Evolutionary conservation across 169 alveolate genomes (phyloP).

Genomic region (Perkinsus olseni): DNA sequence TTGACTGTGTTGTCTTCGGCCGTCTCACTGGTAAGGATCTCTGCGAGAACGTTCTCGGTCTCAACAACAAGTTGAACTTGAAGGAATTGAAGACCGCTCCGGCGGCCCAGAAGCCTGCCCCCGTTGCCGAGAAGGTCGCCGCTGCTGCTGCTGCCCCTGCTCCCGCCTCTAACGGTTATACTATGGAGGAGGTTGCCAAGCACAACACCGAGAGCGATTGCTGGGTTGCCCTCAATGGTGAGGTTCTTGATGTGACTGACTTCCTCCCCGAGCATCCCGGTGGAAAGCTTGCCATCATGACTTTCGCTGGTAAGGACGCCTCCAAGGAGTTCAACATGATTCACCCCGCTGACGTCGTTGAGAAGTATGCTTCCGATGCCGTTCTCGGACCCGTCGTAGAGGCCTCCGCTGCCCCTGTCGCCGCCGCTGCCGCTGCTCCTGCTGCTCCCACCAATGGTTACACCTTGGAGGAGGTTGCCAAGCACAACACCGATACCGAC

Average conservation of each 20-base stretch:
- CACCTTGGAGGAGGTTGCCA: neutral
- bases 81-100: neutral
- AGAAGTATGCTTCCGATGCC: constrained; percentile 21
- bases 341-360: constrained; percentile 32
- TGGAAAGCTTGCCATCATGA: constrained; percentile 44
- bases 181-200: constrained; percentile 28
- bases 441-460: neutral
- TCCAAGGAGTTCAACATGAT: constrained; percentile 29
- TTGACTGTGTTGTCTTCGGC: constrained; percentile 40
- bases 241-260: constrained; percentile 52
- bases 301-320: constrained; percentile 48
- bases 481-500: neutral
- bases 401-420: neutral
- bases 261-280: constrained; percentile 56
- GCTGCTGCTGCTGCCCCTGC: neutral
- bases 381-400: neutral
- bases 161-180: neutral
- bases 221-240: constrained; percentile 52
- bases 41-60: neutral
- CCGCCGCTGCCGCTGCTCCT: neutral
- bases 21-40: constrained; percentile 25
- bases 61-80: neutral
- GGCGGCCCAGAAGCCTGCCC: neutral
- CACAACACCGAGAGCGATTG: constrained; percentile 45
- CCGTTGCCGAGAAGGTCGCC: neutral